Evolutionary conservation across 2,329 filamentous ascomycete genomes (phyloP).

Genomic region (Verticillium albo-atrum): DNA sequence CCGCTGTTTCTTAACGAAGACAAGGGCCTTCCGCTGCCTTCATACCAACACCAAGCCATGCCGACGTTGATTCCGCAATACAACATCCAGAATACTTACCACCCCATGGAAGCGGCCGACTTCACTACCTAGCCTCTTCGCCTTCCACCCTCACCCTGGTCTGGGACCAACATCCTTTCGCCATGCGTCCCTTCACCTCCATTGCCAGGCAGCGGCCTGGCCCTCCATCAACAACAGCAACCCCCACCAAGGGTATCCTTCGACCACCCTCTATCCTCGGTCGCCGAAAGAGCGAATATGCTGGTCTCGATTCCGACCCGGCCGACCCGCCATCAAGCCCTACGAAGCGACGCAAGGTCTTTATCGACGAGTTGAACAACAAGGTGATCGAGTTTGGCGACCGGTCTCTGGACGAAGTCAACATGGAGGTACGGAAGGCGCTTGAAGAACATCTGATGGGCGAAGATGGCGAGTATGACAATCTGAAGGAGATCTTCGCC

Average conservation of each 20-base stretch:
- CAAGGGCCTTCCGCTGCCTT: not conserved
- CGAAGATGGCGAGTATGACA: slow-evolving; percentile 56
- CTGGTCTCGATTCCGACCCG: slow-evolving; percentile 31
- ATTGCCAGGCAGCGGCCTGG: slow-evolving; percentile 27
- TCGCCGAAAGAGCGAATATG: slow-evolving; percentile 38
- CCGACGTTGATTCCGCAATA: not conserved
- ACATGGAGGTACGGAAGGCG: slow-evolving; percentile 48
- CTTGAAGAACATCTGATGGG: slow-evolving; percentile 53
- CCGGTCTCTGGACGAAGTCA: slow-evolving; percentile 50
- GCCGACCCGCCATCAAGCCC: slow-evolving; percentile 36
- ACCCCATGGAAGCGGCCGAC: not conserved
- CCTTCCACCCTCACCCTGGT: not conserved
- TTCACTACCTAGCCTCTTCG: not conserved
- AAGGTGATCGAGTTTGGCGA: slow-evolving; percentile 50
- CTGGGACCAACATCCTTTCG: slow-evolving; percentile 1
- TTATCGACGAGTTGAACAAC: slow-evolving; percentile 55
- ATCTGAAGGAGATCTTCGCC: slow-evolving; percentile 55
- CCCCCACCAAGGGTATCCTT: slow-evolving; percentile 50
- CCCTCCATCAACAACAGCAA: slow-evolving; percentile 25
- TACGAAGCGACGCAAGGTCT: slow-evolving; percentile 51
- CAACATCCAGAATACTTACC: not conserved
- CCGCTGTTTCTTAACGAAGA: not conserved
- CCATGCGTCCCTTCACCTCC: slow-evolving; percentile 30
- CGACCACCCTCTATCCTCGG: slow-evolving; percentile 42
- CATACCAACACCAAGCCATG: not conserved